Conservation (phyloP, 441 rosid species). For the Mallotus repandus region DNA sequence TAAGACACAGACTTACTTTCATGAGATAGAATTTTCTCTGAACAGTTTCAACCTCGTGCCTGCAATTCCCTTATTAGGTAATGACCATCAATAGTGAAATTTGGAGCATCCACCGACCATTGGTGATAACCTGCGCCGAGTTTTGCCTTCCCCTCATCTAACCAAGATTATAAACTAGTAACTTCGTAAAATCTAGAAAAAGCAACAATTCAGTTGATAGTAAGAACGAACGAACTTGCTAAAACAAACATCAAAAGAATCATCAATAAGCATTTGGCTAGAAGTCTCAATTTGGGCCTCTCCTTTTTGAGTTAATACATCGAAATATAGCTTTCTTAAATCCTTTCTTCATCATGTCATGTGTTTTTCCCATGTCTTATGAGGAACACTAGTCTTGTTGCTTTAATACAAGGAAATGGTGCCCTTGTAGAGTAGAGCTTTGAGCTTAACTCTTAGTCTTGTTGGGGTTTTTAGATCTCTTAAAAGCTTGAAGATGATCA, state of each 20-base stretch:
- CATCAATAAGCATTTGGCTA: conserved; percentile 78
- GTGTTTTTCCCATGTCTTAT: conserved; percentile 97
- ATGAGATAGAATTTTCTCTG: conserved; percentile 65
- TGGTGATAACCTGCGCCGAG: conserved; percentile 67
- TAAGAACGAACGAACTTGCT: conserved; percentile 40
- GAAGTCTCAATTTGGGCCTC: conserved; percentile 84
- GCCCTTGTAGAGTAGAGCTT: conserved; percentile 30
- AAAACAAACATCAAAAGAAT: conserved; percentile 47
- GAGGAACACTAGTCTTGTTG: conserved; percentile 75
- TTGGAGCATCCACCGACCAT: conserved; percentile 80
- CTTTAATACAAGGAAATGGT: conserved; percentile 49
- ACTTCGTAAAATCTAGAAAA: no score
- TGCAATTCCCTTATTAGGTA: conserved; percentile 85
- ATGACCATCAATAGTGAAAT: conserved; percentile 79
- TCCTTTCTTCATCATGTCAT: conserved; percentile 85
- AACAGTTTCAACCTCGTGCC: conserved; percentile 69
- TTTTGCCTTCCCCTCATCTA: conserved; percentile 68
- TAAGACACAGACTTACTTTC: conserved; percentile 78
- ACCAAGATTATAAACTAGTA: no score
- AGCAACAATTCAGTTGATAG: not conserved
- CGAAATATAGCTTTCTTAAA: conserved; percentile 91
- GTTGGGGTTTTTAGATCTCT: conserved; percentile 22
- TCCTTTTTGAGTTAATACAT: conserved; percentile 80
- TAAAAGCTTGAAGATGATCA: conserved; percentile 42
- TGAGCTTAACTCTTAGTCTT: conserved; percentile 26